A percentile compares a stretch with the other conserved stretches of the same genome.
These are phyloP conservation scores for Coemansia sp. DNA, from an alignment of 192 early-diverging fungal species.

Conservation along the genomic window DNA sequence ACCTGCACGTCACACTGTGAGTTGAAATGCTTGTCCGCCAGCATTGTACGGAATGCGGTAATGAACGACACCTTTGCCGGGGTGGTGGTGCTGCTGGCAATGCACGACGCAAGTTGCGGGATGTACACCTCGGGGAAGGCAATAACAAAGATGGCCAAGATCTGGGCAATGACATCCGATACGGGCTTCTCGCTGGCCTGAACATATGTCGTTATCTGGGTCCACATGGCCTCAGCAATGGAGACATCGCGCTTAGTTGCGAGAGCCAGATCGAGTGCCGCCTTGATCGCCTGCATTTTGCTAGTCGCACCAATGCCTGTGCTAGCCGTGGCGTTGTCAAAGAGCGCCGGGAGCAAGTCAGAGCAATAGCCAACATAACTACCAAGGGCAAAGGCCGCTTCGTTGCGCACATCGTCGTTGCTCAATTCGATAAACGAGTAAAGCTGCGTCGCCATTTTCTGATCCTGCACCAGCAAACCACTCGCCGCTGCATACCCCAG, in stretches of 20 bases:
- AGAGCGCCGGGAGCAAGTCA: slow-evolving; percentile 28
- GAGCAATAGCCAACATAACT: slow-evolving; percentile 30
- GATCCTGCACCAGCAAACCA: slow-evolving; percentile 17
- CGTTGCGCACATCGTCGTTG: slow-evolving; percentile 39
- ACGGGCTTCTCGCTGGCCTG: slow-evolving; percentile 17
- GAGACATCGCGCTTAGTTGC: slow-evolving; percentile 9
- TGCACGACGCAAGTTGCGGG: slow-evolving; percentile 24
- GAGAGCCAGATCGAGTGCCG: slow-evolving; percentile 25
- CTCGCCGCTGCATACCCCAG: slow-evolving; percentile 31
- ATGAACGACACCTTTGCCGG: slow-evolving; percentile 30
- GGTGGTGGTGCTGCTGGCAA: slow-evolving; percentile 12
- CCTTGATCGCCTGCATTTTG: slow-evolving; percentile 38
- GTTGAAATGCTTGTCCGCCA: slow-evolving; percentile 36
- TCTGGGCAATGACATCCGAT: slow-evolving; percentile 40
- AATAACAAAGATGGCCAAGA: slow-evolving; percentile 27
- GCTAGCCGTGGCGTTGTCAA: slow-evolving; percentile 19
- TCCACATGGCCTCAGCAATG: slow-evolving; percentile 23
- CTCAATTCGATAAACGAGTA: slow-evolving; percentile 15
- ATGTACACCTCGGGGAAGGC: slow-evolving; percentile 31
- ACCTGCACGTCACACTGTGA: slow-evolving; percentile 37
- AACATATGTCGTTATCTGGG: slow-evolving; percentile 17
- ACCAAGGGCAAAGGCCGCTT: slow-evolving; percentile 44
- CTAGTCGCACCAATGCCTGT: slow-evolving; percentile 10
- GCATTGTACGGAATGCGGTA: slow-evolving; percentile 42
- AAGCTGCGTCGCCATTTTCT: slow-evolving; percentile 18